Percentiles rank a stretch among this genome's conserved stretches.
phyloP scores from a whole-genome alignment of 2,329 filamentous ascomycete genomes.

The Albifimbria verrucaria region DNA sequence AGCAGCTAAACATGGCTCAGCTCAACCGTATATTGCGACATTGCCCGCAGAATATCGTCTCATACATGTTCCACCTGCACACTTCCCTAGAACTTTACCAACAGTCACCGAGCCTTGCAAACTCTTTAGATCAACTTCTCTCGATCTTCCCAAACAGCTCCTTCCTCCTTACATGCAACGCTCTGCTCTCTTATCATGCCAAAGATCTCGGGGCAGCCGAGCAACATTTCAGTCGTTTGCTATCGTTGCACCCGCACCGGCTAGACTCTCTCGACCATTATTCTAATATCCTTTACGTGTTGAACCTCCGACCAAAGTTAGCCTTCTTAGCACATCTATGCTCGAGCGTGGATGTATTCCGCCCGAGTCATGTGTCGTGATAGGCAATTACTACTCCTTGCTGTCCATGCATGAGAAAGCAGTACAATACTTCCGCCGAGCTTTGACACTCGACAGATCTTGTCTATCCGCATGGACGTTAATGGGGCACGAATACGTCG shows the following conservation, averaged over 20 bases:
- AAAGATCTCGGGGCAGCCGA: slow-evolving; percentile 73
- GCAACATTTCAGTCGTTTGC: slow-evolving; percentile 69
- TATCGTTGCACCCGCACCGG: slow-evolving; percentile 70
- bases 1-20: too few species aligned
- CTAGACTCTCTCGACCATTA: slow-evolving; percentile 93
- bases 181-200: slow-evolving; percentile 83
- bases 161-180: slow-evolving; percentile 87
- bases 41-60: slow-evolving; percentile 86
- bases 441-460: slow-evolving; percentile 81
- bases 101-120: slow-evolving; percentile 70
- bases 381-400: slow-evolving; percentile 95
- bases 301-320: slow-evolving; percentile 81
- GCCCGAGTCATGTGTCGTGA: slow-evolving; percentile 96
- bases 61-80: slow-evolving; percentile 89
- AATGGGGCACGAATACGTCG: slow-evolving; percentile 98
- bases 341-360: slow-evolving; percentile 89
- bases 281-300: slow-evolving; percentile 95
- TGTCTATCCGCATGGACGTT: slow-evolving; percentile 96
- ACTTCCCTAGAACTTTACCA: slow-evolving; percentile 91
- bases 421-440: slow-evolving; percentile 94
- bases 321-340: slow-evolving; percentile 91
- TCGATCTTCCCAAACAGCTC: slow-evolving; percentile 82
- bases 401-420: slow-evolving; percentile 96
- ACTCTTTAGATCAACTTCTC: slow-evolving; percentile 72
- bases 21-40: slow-evolving; percentile 67